Conservation (phyloP, 2,329 filamentous ascomycete genomes). For the Fusarium decemcellulare region DNA sequence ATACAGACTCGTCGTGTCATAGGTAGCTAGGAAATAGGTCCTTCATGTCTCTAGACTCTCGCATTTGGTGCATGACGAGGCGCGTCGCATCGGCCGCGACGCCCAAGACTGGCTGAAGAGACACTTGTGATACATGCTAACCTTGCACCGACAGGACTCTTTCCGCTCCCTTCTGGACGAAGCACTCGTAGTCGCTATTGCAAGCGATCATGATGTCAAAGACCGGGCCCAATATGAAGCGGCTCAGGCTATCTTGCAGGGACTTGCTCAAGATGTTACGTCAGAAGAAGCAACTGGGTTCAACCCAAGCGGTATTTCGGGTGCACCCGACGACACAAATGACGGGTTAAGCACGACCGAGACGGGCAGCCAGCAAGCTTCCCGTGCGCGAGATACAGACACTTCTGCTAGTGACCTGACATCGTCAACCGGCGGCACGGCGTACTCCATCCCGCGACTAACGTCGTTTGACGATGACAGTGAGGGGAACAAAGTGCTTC, state of each 20-base stretch:
- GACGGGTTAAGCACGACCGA: constrained; percentile 44
- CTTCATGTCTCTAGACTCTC: constrained; percentile 15
- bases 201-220: constrained; percentile 78
- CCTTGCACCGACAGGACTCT: constrained; percentile 65
- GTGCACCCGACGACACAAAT: constrained; percentile 48
- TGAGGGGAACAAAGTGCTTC: constrained; percentile 72
- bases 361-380: constrained; percentile 48
- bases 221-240: constrained; percentile 65
- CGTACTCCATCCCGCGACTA: constrained; percentile 45
- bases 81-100: neutral
- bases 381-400: constrained; percentile 49
- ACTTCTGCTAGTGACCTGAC: constrained; percentile 45
- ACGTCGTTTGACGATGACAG: constrained; percentile 58
- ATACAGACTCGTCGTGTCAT: constrained; percentile 7
- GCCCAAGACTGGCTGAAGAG: neutral
- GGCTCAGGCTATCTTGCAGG: constrained; percentile 73
- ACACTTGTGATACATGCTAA: constrained; percentile 22
- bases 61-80: neutral
- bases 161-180: constrained; percentile 84
- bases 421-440: constrained; percentile 40
- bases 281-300: constrained; percentile 82
- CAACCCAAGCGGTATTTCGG: constrained; percentile 80
- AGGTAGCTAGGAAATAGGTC: constrained; percentile 1
- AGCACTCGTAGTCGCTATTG: constrained; percentile 81
- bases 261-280: constrained; percentile 74